These are phyloP conservation scores for Ceratocystis alfenasii DNA, from an alignment of 2,329 filamentous ascomycete genomes.

Conservation along the genomic window DNA sequence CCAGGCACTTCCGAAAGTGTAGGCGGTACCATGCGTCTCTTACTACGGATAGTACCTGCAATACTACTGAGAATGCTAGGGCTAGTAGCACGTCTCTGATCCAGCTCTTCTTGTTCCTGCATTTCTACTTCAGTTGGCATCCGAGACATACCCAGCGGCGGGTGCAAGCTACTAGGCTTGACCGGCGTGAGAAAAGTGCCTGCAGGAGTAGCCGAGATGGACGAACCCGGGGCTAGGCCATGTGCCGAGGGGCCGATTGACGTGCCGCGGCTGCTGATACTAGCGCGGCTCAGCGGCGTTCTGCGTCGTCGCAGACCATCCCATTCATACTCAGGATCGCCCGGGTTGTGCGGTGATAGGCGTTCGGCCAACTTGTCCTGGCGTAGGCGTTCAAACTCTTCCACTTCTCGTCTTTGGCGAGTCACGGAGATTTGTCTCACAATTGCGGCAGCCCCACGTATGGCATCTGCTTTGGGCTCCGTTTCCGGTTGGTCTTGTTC, in stretches of 20 bases:
- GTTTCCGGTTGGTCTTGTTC: constrained; percentile 93
- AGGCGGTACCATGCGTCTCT: constrained; percentile 28
- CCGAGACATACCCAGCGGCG: constrained; percentile 75
- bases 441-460: constrained; percentile 80
- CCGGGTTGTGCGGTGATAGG: constrained; percentile 68
- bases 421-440: constrained; percentile 68
- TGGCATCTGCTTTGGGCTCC: constrained; percentile 91
- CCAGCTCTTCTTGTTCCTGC: constrained; percentile 37
- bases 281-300: constrained; percentile 33
- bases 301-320: constrained; percentile 72
- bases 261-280: constrained; percentile 25
- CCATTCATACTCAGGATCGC: constrained; percentile 63
- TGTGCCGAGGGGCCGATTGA: constrained; percentile 17
- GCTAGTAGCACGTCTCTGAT: constrained; percentile 25
- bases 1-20: constrained; percentile 36
- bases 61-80: constrained; percentile 43
- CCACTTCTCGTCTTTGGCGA: constrained; percentile 64
- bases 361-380: constrained; percentile 62
- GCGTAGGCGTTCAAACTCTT: constrained; percentile 65
- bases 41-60: constrained; percentile 42
- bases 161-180: constrained; percentile 38
- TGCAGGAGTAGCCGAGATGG: constrained; percentile 9
- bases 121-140: constrained; percentile 60
- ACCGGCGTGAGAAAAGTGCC: constrained; percentile 5
- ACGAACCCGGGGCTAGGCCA: constrained; percentile 16